Conservation (phyloP, 352 stramenopile species). For the Achlya hypogyna region DNA sequence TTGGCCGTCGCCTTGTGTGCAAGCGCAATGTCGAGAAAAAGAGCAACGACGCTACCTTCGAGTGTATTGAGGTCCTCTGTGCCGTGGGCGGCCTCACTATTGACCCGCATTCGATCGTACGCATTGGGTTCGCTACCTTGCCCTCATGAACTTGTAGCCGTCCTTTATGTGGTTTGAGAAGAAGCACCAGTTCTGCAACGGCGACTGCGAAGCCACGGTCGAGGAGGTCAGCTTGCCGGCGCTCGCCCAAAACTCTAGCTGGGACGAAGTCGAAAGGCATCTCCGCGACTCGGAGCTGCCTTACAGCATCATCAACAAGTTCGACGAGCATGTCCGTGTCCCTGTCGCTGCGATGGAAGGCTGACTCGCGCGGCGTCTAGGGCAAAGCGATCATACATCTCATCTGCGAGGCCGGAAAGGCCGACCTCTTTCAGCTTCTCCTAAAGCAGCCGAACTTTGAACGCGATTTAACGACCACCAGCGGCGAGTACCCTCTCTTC, state of each 20-base stretch:
- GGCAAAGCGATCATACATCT: constrained; percentile 1
- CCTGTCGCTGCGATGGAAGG: not conserved
- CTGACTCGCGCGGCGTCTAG: not conserved
- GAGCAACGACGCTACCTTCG: constrained; percentile 5
- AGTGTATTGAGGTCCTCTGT: constrained; percentile 10
- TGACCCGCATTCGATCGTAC: constrained; percentile 6
- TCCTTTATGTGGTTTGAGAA: not conserved
- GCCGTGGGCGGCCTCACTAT: not conserved
- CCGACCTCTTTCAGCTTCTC: constrained; percentile 4
- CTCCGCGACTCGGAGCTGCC: not conserved
- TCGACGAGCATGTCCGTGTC: not conserved
- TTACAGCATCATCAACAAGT: not conserved
- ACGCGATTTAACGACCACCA: not conserved
- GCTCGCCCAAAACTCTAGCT: constrained; percentile 1
- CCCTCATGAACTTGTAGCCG: constrained; percentile 6
- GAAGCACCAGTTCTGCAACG: constrained; percentile 6
- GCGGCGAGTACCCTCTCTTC: constrained; percentile 1
- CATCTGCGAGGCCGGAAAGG: constrained; percentile 11
- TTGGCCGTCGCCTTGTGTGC: constrained; percentile 4
- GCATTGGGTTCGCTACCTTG: not conserved
- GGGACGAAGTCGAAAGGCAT: constrained; percentile 4
- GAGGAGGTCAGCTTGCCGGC: constrained; percentile 1
- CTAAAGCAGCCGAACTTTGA: not conserved
- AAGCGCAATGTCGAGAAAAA: not conserved
- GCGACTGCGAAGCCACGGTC: constrained; percentile 8